A percentile compares a stretch with the other conserved stretches of the same genome.
phyloP scores from a whole-genome alignment of 2,329 filamentous ascomycete genomes.

The Claviceps paspali region DNA sequence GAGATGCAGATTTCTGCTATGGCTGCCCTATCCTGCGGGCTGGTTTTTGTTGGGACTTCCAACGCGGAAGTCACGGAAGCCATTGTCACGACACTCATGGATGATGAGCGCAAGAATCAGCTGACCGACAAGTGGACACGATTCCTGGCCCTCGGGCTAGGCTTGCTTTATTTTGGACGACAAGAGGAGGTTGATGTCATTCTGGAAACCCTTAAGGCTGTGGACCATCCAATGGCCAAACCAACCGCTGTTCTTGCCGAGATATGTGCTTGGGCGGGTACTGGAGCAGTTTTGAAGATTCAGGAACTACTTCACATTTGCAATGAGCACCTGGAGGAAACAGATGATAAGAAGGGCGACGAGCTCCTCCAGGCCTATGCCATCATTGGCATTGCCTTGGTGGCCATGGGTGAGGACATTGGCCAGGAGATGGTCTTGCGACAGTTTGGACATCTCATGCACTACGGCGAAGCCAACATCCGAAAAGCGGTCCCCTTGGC shows the following conservation, averaged over 20 bases:
- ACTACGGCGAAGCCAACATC: constrained; percentile 96
- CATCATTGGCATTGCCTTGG: constrained; percentile 81
- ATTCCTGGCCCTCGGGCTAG: constrained; percentile 87
- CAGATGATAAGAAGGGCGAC: constrained; percentile 87
- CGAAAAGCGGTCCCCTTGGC: constrained; percentile 89
- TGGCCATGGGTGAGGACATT: constrained; percentile 96
- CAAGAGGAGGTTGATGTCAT: constrained; percentile 99
- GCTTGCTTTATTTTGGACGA: constrained; percentile 85
- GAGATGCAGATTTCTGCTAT: constrained; percentile 96
- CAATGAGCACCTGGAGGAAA: constrained; percentile 92
- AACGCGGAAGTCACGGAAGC: constrained; percentile 83
- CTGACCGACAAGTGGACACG: constrained; percentile 97
- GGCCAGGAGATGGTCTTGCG: constrained; percentile 98
- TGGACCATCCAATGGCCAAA: constrained; percentile 93
- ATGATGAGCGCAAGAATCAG: constrained; percentile 80
- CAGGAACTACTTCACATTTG: constrained; percentile 96
- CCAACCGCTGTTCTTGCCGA: constrained; percentile 89
- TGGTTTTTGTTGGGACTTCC: constrained; percentile 86
- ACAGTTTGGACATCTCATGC: constrained; percentile 96
- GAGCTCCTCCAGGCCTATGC: constrained; percentile 93
- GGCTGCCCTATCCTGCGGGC: constrained; percentile 78
- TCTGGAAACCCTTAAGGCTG: constrained; percentile 87
- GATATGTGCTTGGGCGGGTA: constrained; percentile 96
- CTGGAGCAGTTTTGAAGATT: constrained; percentile 90
- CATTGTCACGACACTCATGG: constrained; percentile 82